phyloP scores from a whole-genome alignment of 2,329 filamentous ascomycete genomes.

The Fusarium bulbicola region DNA sequence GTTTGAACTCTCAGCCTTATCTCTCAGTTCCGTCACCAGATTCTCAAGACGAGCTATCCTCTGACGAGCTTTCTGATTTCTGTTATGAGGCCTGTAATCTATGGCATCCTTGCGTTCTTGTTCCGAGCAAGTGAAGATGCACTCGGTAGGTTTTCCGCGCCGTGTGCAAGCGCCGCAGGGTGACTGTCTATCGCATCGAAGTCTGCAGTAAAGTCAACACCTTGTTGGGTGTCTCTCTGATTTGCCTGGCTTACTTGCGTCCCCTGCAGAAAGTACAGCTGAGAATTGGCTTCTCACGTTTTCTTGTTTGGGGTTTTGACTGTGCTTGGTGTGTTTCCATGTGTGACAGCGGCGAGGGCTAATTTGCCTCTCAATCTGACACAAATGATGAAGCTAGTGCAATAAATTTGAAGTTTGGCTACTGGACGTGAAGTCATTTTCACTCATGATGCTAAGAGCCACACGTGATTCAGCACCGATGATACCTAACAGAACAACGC shows the following conservation, averaged over 20 bases:
- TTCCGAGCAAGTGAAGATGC: conserved; percentile 8
- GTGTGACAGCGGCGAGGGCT: neutral
- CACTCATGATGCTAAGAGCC: neutral
- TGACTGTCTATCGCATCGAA: conserved; percentile 20
- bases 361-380: neutral
- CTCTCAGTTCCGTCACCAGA: conserved; percentile 24
- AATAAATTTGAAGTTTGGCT: neutral
- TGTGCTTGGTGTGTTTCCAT: neutral
- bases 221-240: neutral
- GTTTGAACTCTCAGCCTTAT: conserved; percentile 5
- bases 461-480: neutral
- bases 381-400: neutral
- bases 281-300: conserved; percentile 1
- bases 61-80: conserved; percentile 23
- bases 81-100: conserved; percentile 18
- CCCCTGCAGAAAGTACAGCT: conserved; percentile 8
- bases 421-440: neutral
- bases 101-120: conserved; percentile 28
- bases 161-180: conserved; percentile 10
- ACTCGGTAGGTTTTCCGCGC: neutral
- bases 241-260: neutral
- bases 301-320: neutral
- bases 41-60: conserved; percentile 28
- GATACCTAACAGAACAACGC: neutral
- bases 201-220: neutral